A percentile compares a stretch with the other conserved stretches of the same genome.
Conservation (phyloP, 352 stramenopile species). For the Nothophytophthora sp. region DNA sequence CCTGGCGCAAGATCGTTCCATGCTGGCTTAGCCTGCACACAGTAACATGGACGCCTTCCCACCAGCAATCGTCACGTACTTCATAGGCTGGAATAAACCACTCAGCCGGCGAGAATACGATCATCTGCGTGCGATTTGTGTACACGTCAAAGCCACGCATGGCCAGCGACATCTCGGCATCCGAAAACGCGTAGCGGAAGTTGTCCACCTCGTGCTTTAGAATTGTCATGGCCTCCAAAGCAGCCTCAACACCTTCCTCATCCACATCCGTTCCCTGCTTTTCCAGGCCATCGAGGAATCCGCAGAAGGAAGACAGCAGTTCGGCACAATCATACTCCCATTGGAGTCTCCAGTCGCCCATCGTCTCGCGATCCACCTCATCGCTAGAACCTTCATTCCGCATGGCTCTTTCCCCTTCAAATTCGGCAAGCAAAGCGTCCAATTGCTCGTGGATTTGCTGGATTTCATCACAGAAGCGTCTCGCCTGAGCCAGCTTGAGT, state of each 20-base stretch:
- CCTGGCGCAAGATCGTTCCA: conserved; percentile 21
- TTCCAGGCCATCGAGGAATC: conserved; percentile 13
- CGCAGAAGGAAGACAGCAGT: conserved; percentile 17
- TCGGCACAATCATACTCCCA: conserved; percentile 26
- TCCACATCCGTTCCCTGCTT: neutral
- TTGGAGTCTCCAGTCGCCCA: conserved; percentile 18
- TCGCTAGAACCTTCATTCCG: neutral
- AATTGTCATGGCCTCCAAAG: conserved; percentile 22
- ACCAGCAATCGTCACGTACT: conserved; percentile 28
- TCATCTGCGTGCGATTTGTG: neutral
- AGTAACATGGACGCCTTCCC: conserved; percentile 29
- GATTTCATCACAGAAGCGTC: conserved; percentile 32
- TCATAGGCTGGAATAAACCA: conserved; percentile 31
- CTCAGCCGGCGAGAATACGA: conserved; percentile 10
- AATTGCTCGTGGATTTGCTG: conserved; percentile 25
- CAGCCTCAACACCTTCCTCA: neutral
- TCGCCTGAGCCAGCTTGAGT: conserved; percentile 21
- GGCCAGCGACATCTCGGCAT: conserved; percentile 10
- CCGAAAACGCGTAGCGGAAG: conserved; percentile 23
- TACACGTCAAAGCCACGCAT: conserved; percentile 15
- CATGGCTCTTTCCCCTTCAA: conserved; percentile 12
- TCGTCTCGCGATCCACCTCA: conserved; percentile 2
- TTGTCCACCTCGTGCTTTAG: conserved; percentile 31
- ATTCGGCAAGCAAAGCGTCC: conserved; percentile 26
- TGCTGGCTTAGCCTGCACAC: conserved; percentile 1